Conservation (phyloP, 2,329 filamentous ascomycete species). For the Stagonosporopsis rhizophila region DNA sequence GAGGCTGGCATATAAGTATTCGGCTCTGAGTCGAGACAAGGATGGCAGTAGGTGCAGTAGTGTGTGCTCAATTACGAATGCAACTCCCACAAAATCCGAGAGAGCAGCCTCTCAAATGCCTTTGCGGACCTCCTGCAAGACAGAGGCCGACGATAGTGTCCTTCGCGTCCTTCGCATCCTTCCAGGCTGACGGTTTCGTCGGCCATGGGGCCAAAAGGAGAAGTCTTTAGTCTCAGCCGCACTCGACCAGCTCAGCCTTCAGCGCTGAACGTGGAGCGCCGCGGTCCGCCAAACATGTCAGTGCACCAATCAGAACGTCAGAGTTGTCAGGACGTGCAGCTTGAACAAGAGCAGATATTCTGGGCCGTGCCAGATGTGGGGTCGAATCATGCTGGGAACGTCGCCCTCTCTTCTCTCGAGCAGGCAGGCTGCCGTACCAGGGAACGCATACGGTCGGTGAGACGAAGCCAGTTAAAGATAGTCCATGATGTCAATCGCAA, state of each 20-base stretch:
- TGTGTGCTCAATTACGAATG: conserved; percentile 12
- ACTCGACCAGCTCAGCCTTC: conserved; percentile 18
- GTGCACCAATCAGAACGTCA: conserved; percentile 7
- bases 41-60: conserved; percentile 11
- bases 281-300: conserved; percentile 11
- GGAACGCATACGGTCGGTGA: neutral
- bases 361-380: conserved; percentile 15
- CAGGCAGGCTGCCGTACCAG: neutral
- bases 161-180: conserved; percentile 8
- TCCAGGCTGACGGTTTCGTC: conserved; percentile 18
- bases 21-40: conserved; percentile 4
- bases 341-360: conserved; percentile 10
- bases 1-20: conserved; percentile 11
- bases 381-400: conserved; percentile 6
- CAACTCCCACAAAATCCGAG: conserved; percentile 6
- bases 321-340: conserved; percentile 12
- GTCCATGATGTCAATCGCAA: conserved; percentile 8
- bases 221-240: conserved; percentile 20
- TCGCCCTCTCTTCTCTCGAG: neutral
- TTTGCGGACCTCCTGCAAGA: conserved; percentile 11
- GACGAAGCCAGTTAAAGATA: neutral
- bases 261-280: conserved; percentile 16
- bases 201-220: conserved; percentile 19
- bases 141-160: conserved; percentile 13
- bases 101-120: conserved; percentile 15